Conservation (phyloP, 495 filamentous ascomycete species). For the Bacidia rubella region DNA sequence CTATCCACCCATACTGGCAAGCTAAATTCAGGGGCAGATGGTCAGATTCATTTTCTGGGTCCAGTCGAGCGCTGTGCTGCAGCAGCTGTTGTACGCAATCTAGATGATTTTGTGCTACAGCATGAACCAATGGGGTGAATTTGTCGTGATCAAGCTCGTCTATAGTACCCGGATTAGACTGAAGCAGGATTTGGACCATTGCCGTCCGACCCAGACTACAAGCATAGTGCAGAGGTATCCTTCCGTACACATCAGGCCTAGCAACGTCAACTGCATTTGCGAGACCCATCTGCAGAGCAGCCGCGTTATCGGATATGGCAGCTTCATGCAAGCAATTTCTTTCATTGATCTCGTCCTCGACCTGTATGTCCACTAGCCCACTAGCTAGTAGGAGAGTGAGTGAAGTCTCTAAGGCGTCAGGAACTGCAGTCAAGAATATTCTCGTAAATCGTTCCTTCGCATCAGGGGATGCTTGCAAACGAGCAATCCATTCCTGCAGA, state of each 20-base stretch:
- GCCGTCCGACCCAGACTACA: conserved; percentile 85
- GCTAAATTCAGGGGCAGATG: conserved; percentile 91
- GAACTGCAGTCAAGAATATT: conserved; percentile 77
- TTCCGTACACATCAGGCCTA: conserved; percentile 79
- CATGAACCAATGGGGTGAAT: conserved; percentile 89
- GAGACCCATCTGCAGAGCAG: conserved; percentile 64
- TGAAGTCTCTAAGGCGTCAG: conserved; percentile 67
- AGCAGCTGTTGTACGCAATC: conserved; percentile 67
- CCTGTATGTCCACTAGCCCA: conserved; percentile 68
- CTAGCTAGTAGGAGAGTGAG: conserved; percentile 66
- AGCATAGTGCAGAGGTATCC: conserved; percentile 89
- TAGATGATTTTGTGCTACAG: conserved; percentile 73
- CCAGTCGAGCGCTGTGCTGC: conserved; percentile 55
- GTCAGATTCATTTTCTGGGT: conserved; percentile 70
- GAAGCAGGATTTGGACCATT: conserved; percentile 63
- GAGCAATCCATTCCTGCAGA: conserved; percentile 49
- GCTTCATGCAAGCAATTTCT: conserved; percentile 92
- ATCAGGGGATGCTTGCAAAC: conserved; percentile 40
- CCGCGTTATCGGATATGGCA: conserved; percentile 69
- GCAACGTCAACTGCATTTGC: conserved; percentile 57
- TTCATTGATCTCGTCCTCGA: conserved; percentile 93
- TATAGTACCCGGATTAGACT: conserved; percentile 49
- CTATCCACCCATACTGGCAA: conserved; percentile 76
- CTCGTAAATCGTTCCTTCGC: conserved; percentile 63
- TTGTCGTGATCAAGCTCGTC: conserved; percentile 88